These are phyloP conservation scores for Urtica urens DNA, from an alignment of 306 rosid species.

Conservation along the genomic window DNA sequence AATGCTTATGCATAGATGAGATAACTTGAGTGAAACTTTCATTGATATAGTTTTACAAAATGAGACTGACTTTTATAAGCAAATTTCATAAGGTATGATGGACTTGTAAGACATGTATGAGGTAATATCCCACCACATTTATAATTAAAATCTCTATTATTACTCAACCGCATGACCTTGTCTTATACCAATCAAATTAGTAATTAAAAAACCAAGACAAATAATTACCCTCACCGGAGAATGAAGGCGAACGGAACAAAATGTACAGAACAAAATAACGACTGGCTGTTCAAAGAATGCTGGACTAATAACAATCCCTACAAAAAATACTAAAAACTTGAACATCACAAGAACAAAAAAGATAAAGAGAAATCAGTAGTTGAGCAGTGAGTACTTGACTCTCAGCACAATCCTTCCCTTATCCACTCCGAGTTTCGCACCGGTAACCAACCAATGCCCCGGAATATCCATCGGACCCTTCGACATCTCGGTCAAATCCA, in stretches of 20 bases:
- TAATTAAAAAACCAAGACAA: slow-evolving; percentile 27
- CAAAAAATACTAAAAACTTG: slow-evolving; percentile 24
- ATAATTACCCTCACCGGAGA: slow-evolving; percentile 22
- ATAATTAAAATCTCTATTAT: too few relatives aligned
- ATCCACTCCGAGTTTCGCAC: slow-evolving; percentile 97
- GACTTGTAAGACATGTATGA: too few relatives aligned
- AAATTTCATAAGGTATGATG: too few relatives aligned
- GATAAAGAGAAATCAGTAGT: slow-evolving; percentile 75
- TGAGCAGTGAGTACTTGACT: slow-evolving; percentile 76
- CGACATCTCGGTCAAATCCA: slow-evolving; percentile 86
- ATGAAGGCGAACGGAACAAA: slow-evolving; percentile 22
- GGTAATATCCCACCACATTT: too few relatives aligned
- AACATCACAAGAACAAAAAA: slow-evolving; percentile 1
- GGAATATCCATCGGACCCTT: slow-evolving; percentile 97
- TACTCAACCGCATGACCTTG: slow-evolving; percentile 7
- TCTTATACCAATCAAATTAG: slow-evolving; percentile 20
- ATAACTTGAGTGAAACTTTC: too few relatives aligned
- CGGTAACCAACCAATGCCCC: slow-evolving; percentile 98
- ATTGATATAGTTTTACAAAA: too few relatives aligned
- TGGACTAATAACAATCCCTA: slow-evolving; percentile 43
- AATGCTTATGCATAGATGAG: too few relatives aligned
- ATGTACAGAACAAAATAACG: slow-evolving; percentile 35
- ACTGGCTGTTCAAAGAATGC: slow-evolving; percentile 86
- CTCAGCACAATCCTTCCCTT: slow-evolving; percentile 82
- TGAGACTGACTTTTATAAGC: too few relatives aligned